Evolutionary conservation across 305 asterid species (phyloP).

Genomic region (Monarda citriodora): DNA sequence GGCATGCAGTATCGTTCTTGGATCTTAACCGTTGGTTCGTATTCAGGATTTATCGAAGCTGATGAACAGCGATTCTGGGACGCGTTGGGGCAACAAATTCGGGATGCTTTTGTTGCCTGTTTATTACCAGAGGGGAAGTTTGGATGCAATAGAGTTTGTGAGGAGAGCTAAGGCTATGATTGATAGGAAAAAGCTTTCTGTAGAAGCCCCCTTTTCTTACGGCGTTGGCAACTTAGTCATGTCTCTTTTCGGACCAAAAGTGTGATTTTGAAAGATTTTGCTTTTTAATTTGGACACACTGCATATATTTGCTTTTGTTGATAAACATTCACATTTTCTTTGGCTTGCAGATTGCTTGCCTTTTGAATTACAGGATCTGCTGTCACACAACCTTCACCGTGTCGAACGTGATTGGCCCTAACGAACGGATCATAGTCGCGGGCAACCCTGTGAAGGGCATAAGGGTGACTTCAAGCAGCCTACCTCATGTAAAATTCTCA

Average conservation of each 20-base stretch:
- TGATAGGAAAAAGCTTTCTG: constrained; percentile 78
- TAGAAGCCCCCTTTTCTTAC: constrained; percentile 74
- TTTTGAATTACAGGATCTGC: constrained; percentile 62
- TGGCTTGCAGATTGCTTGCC: constrained; percentile 40
- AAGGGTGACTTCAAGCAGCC: constrained; percentile 49
- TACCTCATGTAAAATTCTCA: constrained; percentile 56
- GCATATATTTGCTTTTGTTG: too few relatives aligned
- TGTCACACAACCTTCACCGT: constrained; percentile 77
- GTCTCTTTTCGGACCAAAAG: constrained; percentile 69
- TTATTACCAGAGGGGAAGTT: constrained; percentile 34
- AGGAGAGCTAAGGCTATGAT: constrained; percentile 68
- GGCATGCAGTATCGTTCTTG: neutral
- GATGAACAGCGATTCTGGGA: constrained; percentile 29
- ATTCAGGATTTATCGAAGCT: constrained; percentile 55
- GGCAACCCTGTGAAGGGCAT: constrained; percentile 61
- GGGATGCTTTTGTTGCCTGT: constrained; percentile 71
- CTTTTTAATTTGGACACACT: too few relatives aligned
- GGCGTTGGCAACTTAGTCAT: constrained; percentile 39
- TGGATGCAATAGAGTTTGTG: constrained; percentile 56
- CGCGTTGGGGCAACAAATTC: constrained; percentile 77
- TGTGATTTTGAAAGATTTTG: constrained; percentile 9
- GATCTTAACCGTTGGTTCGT: neutral
- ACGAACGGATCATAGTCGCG: constrained; percentile 46
- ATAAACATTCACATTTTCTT: neutral
- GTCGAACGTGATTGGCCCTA: constrained; percentile 78